Evolutionary conservation across 768 basidiomycete genomes (phyloP), one percentile per base, ranked within the genome.

Genomic region (Boletus rex-veris): DNA sequence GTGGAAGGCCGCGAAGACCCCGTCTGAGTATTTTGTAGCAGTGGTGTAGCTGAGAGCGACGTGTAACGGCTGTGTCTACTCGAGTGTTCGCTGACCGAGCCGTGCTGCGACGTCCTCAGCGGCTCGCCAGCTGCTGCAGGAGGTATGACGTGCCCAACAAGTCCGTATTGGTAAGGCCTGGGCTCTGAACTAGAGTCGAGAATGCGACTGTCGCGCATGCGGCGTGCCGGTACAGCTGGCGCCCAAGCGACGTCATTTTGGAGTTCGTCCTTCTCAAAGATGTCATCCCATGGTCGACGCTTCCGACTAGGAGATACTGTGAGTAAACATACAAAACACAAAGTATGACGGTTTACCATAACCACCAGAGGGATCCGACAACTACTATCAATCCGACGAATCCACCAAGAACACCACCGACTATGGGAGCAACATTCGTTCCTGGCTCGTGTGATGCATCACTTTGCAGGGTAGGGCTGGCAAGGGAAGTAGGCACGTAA

Each of bases 91-190:
- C 56, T 60, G 45, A 57, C 40, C 24, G 65, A 57, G 8, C 53
- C 43, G 39, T 67, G 56, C 7, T 64, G 66, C 5, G 78, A 75
- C 3, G 73, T 71, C 45, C 73, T 67, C 18, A 72, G 61, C 50
- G 64, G 60, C 24, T 59, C 72, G 36, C 64, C 62, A 0, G 66
- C 62, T 3, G 73, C 71, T 4, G 56, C 59, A 40, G 68, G 68
- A 10, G 68, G 58, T 7, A 58, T 15, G 35, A 70, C 62, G 21
- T 76, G 77, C 3, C 84, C 85, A 24, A 86, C 78, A 39, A 81
- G 73, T 16, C 83, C 84, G 57, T 86, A 86, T 59, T 81, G 75
- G 61, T 86, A 86, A 21, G 84, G 83, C 63, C 71, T 77, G 5
- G 80, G 82, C 44, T 77, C 75, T 28, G 70, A 67, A 38, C 45